A percentile compares a stretch with the other conserved stretches of the same genome.
phyloP scores from a whole-genome alignment of 306 rosid species.

The Mucuna pruriens region DNA sequence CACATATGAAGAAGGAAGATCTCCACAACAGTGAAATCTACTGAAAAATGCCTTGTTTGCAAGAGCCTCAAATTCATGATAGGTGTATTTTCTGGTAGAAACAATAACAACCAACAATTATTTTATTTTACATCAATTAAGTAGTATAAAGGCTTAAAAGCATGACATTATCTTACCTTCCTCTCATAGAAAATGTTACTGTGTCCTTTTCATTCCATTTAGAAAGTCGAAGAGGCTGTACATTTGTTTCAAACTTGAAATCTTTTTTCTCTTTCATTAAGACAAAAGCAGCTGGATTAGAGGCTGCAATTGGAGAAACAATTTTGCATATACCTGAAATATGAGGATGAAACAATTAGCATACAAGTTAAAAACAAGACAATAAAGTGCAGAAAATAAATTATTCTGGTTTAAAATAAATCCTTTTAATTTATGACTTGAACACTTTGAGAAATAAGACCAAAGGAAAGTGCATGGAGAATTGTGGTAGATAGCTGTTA shows the following conservation, averaged over 20 bases:
- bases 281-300: conserved; percentile 40
- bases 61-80: conserved; percentile 21
- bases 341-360: conserved; percentile 1
- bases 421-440: background rate
- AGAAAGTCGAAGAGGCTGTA: conserved; percentile 50
- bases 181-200: conserved; percentile 33
- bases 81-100: conserved; percentile 32
- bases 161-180: conserved; percentile 39
- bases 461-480: background rate
- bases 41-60: conserved; percentile 37
- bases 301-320: conserved; percentile 47
- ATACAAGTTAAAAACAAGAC: background rate
- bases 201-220: conserved; percentile 38
- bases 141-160: background rate
- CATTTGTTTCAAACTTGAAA: conserved; percentile 50
- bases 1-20: conserved; percentile 36
- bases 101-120: background rate
- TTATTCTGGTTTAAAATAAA: background rate
- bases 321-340: conserved; percentile 57
- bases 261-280: conserved; percentile 41
- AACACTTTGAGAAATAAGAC: background rate
- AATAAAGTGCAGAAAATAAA: background rate
- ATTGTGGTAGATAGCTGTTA: too few species aligned
- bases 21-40: conserved; percentile 34
- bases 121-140: conserved; percentile 3